These are phyloP conservation scores for Ophiocordyceps camponoti-floridani DNA, from an alignment of 2,329 filamentous ascomycete genomes.

Conservation along the genomic window DNA sequence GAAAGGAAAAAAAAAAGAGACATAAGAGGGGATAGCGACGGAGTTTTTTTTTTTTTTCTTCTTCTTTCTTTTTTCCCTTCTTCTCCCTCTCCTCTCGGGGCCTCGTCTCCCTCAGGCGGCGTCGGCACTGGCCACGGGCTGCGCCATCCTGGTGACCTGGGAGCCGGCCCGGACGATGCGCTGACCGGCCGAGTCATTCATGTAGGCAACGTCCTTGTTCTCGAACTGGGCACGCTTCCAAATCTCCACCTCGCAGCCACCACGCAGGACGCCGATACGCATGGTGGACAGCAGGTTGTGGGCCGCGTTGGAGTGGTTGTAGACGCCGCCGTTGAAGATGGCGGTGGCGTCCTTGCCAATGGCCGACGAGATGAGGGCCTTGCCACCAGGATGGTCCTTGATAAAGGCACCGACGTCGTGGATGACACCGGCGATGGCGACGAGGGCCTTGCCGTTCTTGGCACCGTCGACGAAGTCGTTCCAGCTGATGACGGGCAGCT, in stretches of 20 bases:
- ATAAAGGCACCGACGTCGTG: conserved; percentile 76
- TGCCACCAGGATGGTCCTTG: conserved; percentile 79
- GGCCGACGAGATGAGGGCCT: conserved; percentile 65
- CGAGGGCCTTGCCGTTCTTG: conserved; percentile 57
- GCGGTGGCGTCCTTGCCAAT: conserved; percentile 79
- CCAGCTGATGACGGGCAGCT: conserved; percentile 73
- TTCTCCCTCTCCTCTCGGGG: background rate
- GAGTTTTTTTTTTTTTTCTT: background rate
- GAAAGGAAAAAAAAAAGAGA: background rate
- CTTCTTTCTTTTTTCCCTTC: background rate
- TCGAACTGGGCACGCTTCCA: conserved; percentile 78
- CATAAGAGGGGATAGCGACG: background rate
- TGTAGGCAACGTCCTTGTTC: conserved; percentile 64
- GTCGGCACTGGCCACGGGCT: conserved; percentile 68
- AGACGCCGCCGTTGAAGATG: conserved; percentile 84
- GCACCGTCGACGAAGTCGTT: conserved; percentile 66
- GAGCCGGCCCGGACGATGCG: conserved; percentile 72
- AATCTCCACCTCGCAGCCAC: conserved; percentile 79
- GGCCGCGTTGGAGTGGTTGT: conserved; percentile 76
- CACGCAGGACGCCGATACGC: conserved; percentile 72
- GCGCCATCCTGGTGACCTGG: conserved; percentile 68
- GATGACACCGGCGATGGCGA: conserved; percentile 68
- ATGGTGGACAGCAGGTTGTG: conserved; percentile 81
- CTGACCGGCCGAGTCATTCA: conserved; percentile 66
- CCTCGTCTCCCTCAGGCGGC: conserved; percentile 39